Conservation (phyloP, 164 flowering plant genomes). For the Nelumbo lutea region DNA sequence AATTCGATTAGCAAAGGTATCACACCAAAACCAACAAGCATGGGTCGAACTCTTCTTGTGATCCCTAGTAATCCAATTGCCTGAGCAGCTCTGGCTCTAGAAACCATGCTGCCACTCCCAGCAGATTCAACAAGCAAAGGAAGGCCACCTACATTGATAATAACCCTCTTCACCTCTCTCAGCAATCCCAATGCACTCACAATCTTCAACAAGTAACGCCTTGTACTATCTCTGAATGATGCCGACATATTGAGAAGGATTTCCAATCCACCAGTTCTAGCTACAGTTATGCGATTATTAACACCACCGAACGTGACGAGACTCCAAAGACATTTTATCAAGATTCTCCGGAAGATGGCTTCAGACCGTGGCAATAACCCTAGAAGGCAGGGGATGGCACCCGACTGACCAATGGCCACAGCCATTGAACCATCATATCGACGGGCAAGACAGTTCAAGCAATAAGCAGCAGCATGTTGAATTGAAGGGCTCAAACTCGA, state of each 20-base stretch:
- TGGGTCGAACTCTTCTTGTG: constrained; percentile 28
- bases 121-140: constrained; percentile 42
- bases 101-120: constrained; percentile 36
- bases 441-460: constrained; percentile 32
- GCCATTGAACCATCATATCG: constrained; percentile 30
- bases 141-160: constrained; percentile 28
- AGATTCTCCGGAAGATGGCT: constrained; percentile 17
- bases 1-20: constrained; percentile 34
- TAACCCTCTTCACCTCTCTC: constrained; percentile 34
- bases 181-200: constrained; percentile 40
- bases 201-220: constrained; percentile 40
- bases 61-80: constrained; percentile 47
- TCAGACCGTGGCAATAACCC: constrained; percentile 30
- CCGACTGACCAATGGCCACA: constrained; percentile 26
- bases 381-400: constrained; percentile 22
- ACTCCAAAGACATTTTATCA: constrained; percentile 31
- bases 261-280: constrained; percentile 38
- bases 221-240: constrained; percentile 14
- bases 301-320: constrained; percentile 21
- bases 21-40: constrained; percentile 41
- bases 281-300: constrained; percentile 28
- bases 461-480: constrained; percentile 35
- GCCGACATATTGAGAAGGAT: constrained; percentile 27
- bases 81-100: constrained; percentile 52
- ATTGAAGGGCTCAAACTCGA: constrained; percentile 9